Percentiles rank a stretch among this genome's conserved stretches.
Conservation (phyloP, 371 early-diverging fungal genomes). For the Lichtheimia ramosa region DNA sequence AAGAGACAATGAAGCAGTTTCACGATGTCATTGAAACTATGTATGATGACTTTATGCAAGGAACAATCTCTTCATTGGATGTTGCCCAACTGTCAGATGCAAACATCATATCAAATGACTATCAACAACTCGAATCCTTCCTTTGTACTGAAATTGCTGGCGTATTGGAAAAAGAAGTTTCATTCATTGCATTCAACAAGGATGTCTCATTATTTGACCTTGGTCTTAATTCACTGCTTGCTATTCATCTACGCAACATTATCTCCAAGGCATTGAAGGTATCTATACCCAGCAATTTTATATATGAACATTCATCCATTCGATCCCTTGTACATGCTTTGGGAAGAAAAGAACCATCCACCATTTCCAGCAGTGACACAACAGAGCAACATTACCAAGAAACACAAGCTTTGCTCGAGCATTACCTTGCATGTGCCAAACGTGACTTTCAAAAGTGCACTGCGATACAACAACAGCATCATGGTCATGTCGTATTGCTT, state of each 20-base stretch:
- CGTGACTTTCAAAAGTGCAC: constrained; percentile 17
- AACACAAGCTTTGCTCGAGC: background rate
- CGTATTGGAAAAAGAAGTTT: no score
- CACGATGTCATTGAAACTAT: constrained; percentile 18
- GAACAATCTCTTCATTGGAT: no score
- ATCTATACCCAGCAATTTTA: background rate
- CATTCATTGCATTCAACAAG: no score
- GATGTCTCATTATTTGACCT: background rate
- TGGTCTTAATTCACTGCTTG: background rate
- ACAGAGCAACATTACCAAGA: constrained; percentile 11
- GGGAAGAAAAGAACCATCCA: no score
- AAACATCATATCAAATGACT: no score
- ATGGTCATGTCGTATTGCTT: constrained; percentile 24
- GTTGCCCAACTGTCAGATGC: no score
- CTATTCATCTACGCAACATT: background rate
- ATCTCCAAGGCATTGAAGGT: background rate
- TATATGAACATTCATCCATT: background rate
- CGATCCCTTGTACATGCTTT: background rate
- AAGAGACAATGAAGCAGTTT: constrained; percentile 15
- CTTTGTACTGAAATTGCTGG: no score
- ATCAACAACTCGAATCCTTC: no score
- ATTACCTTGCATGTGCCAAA: constrained; percentile 17
- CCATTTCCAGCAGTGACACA: no score
- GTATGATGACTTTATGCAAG: constrained; percentile 19
- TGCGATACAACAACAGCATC: background rate